phyloP scores from a whole-genome alignment of 140 eudicot genomes.

The Bidens hawaiensis region DNA sequence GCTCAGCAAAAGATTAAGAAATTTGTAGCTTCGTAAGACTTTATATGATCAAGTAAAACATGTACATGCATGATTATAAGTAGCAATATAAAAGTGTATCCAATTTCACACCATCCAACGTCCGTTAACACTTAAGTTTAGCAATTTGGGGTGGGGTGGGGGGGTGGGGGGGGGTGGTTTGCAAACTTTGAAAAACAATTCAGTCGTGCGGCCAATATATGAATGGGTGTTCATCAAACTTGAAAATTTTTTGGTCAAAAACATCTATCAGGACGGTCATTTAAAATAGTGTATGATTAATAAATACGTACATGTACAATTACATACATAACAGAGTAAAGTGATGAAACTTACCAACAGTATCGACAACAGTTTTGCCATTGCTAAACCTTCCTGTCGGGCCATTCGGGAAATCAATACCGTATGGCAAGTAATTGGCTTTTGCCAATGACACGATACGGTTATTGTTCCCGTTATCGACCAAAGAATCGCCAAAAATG shows the following conservation, averaged over 20 bases:
- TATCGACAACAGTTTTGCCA: conserved; percentile 28
- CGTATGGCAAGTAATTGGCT: conserved; percentile 61
- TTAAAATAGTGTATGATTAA: too few species aligned
- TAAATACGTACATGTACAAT: neutral
- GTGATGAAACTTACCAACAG: conserved; percentile 35
- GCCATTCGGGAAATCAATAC: conserved; percentile 54
- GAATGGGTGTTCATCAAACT: too few species aligned
- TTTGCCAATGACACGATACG: conserved; percentile 45
- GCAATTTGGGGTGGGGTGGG: too few species aligned
- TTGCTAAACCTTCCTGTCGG: conserved; percentile 53
- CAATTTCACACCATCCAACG: too few species aligned
- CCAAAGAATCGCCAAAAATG: conserved; percentile 61
- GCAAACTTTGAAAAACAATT: too few species aligned
- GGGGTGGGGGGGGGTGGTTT: too few species aligned
- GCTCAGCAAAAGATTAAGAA: conserved; percentile 38
- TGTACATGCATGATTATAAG: too few species aligned
- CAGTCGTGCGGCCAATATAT: too few species aligned
- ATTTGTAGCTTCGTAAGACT: neutral
- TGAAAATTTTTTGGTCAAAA: too few species aligned
- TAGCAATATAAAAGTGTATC: too few species aligned
- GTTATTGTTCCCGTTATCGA: conserved; percentile 60
- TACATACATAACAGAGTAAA: neutral
- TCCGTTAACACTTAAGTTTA: too few species aligned
- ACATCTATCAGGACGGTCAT: too few species aligned
- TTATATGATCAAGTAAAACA: neutral